phyloP scores from a whole-genome alignment of 2,329 filamentous ascomycete species.

The Colletotrichum sp. region DNA sequence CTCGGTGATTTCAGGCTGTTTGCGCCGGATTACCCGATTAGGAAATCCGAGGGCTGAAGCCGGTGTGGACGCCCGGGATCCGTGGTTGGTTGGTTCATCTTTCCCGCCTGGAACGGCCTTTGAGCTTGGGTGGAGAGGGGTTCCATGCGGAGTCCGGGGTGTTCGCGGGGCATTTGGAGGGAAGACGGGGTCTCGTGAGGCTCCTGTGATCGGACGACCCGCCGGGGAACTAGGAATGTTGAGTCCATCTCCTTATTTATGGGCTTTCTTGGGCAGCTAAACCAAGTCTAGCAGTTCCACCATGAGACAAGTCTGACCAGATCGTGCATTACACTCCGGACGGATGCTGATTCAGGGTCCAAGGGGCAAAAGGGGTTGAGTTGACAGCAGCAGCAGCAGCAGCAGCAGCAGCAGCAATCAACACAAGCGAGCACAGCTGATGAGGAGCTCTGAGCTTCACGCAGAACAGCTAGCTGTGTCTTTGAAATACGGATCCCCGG shows the following conservation, averaged over 20 bases:
- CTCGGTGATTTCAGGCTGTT: neutral
- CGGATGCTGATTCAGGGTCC: neutral
- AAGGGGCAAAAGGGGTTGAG: neutral
- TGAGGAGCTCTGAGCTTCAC: neutral
- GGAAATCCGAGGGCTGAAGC: conserved; percentile 7
- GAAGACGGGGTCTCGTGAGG: neutral
- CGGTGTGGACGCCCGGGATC: neutral
- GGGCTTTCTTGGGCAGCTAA: neutral
- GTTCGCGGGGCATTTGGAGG: neutral
- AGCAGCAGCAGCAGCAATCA: neutral
- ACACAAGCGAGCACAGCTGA: neutral
- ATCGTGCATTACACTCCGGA: neutral
- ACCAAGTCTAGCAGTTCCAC: neutral
- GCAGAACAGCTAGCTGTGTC: neutral
- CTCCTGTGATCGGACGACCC: neutral
- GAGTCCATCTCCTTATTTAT: neutral
- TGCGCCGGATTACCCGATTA: conserved; percentile 14
- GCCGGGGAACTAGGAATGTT: neutral
- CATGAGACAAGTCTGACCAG: neutral
- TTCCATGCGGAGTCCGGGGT: neutral
- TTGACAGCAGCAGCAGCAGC: neutral
- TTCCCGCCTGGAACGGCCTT: neutral
- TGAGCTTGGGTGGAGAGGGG: neutral
- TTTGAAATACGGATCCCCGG: neutral
- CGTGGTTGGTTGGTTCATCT: neutral